Conservation (phyloP, 768 basidiomycete species). For the Glaciozyma antarctica region DNA sequence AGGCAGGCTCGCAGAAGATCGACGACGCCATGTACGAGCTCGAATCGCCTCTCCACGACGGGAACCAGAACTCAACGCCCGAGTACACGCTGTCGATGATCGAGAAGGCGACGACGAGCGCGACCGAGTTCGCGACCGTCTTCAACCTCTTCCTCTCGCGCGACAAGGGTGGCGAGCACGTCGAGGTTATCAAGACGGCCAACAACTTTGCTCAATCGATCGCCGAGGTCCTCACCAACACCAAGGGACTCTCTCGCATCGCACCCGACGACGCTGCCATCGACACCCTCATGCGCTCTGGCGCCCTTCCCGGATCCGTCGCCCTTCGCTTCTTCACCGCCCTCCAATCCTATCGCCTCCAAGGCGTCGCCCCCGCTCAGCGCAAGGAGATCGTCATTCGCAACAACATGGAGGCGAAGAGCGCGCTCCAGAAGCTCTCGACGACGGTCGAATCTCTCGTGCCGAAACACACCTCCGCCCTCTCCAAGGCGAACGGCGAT, state of each 20-base stretch:
- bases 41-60: conserved; percentile 87
- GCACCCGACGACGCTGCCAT: conserved; percentile 82
- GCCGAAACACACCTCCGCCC: conserved; percentile 63
- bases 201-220: conserved; percentile 93
- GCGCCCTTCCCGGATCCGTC: conserved; percentile 76
- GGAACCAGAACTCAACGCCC: conserved; percentile 93
- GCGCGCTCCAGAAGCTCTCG: conserved; percentile 70
- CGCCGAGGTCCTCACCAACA: conserved; percentile 81
- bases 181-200: conserved; percentile 94
- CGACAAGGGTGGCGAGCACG: conserved; percentile 83
- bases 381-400: conserved; percentile 80
- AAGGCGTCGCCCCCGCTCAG: conserved; percentile 57
- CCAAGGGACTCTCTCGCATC: conserved; percentile 90
- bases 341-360: conserved; percentile 88
- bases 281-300: conserved; percentile 76
- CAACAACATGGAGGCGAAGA: conserved; percentile 77
- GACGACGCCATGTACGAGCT: conserved; percentile 96
- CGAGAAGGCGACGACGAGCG: conserved; percentile 88
- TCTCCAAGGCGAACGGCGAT: conserved; percentile 76
- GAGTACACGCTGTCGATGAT: conserved; percentile 98
- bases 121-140: conserved; percentile 88
- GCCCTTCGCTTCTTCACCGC: conserved; percentile 89
- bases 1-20: conserved; percentile 91
- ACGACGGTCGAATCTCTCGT: conserved; percentile 76
- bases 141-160: conserved; percentile 78